These are phyloP conservation scores for Steccherinum ochraceum DNA, from an alignment of 768 basidiomycete genomes.

Conservation along the genomic window DNA sequence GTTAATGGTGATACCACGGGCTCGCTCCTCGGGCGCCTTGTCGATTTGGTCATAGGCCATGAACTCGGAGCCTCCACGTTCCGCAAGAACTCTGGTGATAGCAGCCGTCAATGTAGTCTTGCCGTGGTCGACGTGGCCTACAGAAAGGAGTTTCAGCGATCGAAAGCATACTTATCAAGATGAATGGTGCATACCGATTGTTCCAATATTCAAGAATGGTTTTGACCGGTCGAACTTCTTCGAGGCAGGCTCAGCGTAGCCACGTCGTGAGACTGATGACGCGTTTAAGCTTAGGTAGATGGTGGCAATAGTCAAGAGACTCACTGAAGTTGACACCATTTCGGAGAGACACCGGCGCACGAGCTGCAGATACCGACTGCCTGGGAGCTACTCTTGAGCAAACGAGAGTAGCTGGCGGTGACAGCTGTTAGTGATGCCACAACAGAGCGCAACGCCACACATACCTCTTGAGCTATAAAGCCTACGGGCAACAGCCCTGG, in stretches of 20 bases:
- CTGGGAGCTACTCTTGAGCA: conserved; percentile 21
- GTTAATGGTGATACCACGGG: conserved; percentile 99
- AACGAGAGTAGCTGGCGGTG: conserved; percentile 15
- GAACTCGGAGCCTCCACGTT: conserved; percentile 72
- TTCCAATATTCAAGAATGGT: conserved; percentile 94
- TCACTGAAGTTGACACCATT: conserved; percentile 15
- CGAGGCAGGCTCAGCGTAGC: conserved; percentile 61
- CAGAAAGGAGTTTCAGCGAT: not conserved
- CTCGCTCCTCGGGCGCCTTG: conserved; percentile 99
- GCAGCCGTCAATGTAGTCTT: conserved; percentile 97
- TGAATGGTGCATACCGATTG: conserved; percentile 66
- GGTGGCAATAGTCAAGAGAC: not conserved
- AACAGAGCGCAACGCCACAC: conserved; percentile 8
- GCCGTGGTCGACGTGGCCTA: conserved; percentile 95
- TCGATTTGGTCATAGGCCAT: conserved; percentile 97
- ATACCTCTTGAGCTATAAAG: conserved; percentile 41
- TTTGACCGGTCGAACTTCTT: conserved; percentile 64
- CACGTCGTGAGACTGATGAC: conserved; percentile 45
- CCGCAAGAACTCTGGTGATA: conserved; percentile 88
- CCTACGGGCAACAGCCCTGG: conserved; percentile 42
- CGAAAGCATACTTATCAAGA: not conserved
- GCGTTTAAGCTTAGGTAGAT: not conserved
- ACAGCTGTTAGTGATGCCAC: not conserved
- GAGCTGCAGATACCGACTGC: conserved; percentile 14
- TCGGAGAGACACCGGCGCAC: conserved; percentile 14